Conservation (phyloP, 2,329 filamentous ascomycete species). For the Diplodia seriata region DNA sequence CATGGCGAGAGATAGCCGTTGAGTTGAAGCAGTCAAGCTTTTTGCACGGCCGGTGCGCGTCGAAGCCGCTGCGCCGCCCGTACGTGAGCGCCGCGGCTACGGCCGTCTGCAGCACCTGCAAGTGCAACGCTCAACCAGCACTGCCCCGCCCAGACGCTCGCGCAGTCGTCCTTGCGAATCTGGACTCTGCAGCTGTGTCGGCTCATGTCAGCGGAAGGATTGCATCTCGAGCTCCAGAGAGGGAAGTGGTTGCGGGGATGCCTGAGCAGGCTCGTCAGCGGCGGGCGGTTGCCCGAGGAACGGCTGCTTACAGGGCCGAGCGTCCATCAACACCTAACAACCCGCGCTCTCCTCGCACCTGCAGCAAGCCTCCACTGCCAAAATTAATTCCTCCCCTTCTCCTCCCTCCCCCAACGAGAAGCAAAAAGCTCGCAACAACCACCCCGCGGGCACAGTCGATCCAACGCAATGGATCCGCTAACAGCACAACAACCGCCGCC, state of each 20-base stretch:
- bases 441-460: not conserved
- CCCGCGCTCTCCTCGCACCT: not conserved
- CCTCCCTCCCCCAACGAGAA: not conserved
- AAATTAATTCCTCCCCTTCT: not conserved
- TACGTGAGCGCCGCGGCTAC: not conserved
- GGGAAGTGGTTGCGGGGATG: not conserved
- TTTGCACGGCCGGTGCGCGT: slow-evolving; percentile 19
- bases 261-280: not conserved
- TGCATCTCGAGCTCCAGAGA: not conserved
- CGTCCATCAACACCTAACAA: not conserved
- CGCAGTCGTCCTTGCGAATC: not conserved
- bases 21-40: slow-evolving; percentile 10
- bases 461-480: slow-evolving; percentile 19
- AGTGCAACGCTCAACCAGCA: not conserved
- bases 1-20: slow-evolving; percentile 61
- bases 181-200: not conserved
- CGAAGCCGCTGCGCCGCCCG: not conserved
- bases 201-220: not conserved
- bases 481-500: not conserved
- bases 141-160: not conserved
- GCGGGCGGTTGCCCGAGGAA: slow-evolving; percentile 16
- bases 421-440: not conserved
- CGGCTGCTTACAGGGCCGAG: not conserved
- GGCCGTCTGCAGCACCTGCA: not conserved
- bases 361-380: not conserved